A percentile compares a stretch with the other conserved stretches of the same genome.
Conservation (phyloP, 108 stramenopile genomes). For the Skeletonema costatum region DNA sequence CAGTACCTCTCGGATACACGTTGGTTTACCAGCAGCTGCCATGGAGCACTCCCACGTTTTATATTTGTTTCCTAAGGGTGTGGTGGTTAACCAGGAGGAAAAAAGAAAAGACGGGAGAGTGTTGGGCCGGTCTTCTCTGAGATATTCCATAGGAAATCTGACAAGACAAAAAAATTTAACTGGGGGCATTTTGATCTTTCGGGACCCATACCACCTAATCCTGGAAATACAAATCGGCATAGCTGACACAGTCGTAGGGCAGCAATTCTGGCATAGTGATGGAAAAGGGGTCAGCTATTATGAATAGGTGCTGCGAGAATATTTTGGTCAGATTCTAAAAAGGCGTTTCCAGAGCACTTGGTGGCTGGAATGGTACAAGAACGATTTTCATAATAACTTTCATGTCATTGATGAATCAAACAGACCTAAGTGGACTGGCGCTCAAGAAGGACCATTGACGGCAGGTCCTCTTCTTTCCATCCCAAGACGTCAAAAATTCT, state of each 20-base stretch:
- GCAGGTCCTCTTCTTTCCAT: background rate
- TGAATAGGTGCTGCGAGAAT: slow-evolving; percentile 2
- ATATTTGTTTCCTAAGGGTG: slow-evolving; percentile 7
- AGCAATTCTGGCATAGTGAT: slow-evolving; percentile 1
- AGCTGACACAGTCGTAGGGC: background rate
- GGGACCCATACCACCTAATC: background rate
- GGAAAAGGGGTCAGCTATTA: slow-evolving; percentile 1
- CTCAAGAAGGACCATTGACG: background rate
- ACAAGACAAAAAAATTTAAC: background rate
- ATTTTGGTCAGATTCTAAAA: slow-evolving; percentile 2
- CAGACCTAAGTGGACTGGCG: slow-evolving; percentile 2
- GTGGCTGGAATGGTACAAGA: background rate
- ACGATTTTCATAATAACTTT: slow-evolving; percentile 4
- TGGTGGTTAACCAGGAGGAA: slow-evolving; percentile 1
- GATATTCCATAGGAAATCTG: background rate
- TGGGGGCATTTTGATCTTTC: background rate
- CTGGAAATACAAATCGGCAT: slow-evolving; percentile 7
- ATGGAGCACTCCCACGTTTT: background rate
- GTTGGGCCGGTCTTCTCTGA: background rate
- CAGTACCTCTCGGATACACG: slow-evolving; percentile 5
- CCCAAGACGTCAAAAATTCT: background rate
- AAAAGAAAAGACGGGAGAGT: background rate
- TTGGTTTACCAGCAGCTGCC: background rate
- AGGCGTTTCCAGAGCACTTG: slow-evolving; percentile 1
- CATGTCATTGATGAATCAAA: slow-evolving; percentile 3